Evolutionary conservation across 1,284 basidiomycete genomes (phyloP).

Genomic region (Apiotrichum sp.): DNA sequence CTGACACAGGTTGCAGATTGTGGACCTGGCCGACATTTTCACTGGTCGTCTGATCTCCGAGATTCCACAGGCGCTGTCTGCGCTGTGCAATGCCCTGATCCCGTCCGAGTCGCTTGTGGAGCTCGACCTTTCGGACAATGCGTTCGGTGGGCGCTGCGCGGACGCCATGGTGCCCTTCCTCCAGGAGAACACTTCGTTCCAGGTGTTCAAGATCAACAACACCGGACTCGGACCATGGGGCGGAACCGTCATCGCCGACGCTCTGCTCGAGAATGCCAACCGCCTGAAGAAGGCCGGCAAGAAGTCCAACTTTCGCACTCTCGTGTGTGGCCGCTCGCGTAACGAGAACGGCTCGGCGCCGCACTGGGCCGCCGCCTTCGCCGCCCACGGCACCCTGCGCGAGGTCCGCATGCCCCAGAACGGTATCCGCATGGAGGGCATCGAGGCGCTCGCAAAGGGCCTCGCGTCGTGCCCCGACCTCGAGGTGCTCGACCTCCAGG

Average conservation of each 20-base stretch:
- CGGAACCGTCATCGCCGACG: constrained; percentile 77
- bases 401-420: constrained; percentile 95
- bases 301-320: constrained; percentile 62
- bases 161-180: constrained; percentile 91
- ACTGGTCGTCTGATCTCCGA: constrained; percentile 93
- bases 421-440: constrained; percentile 91
- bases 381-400: constrained; percentile 65
- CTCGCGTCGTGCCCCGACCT: constrained; percentile 64
- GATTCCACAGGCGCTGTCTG: constrained; percentile 82
- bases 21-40: constrained; percentile 96
- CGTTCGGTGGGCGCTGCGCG: constrained; percentile 91
- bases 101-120: constrained; percentile 74
- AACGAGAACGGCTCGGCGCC: constrained; percentile 84
- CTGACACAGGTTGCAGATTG: constrained; percentile 56
- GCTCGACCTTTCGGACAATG: constrained; percentile 91
- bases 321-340: constrained; percentile 92
- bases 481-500: constrained; percentile 82
- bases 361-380: constrained; percentile 82
- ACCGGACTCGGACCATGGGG: constrained; percentile 94
- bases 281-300: constrained; percentile 62
- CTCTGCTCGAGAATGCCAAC: constrained; percentile 70
- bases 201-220: constrained; percentile 87
- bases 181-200: constrained; percentile 67
- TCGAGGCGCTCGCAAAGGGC: constrained; percentile 72
- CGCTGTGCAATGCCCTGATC: constrained; percentile 80